Base-by-base conservation (phyloP, 805 yeast species). In the Ascoidea asiatica region DNA sequence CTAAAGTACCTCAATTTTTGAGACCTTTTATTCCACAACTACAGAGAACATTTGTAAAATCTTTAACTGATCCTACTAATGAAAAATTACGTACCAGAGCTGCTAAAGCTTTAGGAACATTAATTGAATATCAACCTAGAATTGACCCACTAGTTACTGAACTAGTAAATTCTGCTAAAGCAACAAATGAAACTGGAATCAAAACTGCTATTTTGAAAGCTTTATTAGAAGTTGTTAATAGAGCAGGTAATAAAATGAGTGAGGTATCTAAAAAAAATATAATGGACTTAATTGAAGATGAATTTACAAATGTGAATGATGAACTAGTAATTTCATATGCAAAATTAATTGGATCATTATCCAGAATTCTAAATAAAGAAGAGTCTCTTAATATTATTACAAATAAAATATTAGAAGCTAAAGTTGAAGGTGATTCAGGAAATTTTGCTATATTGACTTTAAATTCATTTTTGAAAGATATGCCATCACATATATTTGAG, bases 11-110 rank as follows among this genome's bases (percentile, higher is more conserved):
- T 2, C 86, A 82, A 57, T 85, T 86, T 60, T 71, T 92, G 61
- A 77, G 90, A 56, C 98, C 99, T 15, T 92, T 92, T 61, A 77
- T 92, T 62, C 99, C 99, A 6, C 99, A 92, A 66, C 72, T 92
- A 53, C 98, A 92, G 65, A 76, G 99, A 59, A 92, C 98, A 1
- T 92, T 92, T 65, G 95, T 90, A 38, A 83, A 94, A 59, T 84
- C 95, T 2, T 68, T 92, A 52, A 73, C 86, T 43, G 98, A 92
- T 63, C 69, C 83, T 1, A 56, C 74, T 2, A 83, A 80, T 54
- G 94, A 82, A 43, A 63, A 73, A 6, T 67, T 92, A 55, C 73
- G 97, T 52, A 62, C 77, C 5, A 75, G 95, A 50, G 95, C 98
- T 13, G 97, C 95, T 22, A 73, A 71, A 50, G 97, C 96, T 0